Evolutionary conservation across 202 grass and related monocot species (phyloP).

Genomic region (Zoysia matrella): DNA sequence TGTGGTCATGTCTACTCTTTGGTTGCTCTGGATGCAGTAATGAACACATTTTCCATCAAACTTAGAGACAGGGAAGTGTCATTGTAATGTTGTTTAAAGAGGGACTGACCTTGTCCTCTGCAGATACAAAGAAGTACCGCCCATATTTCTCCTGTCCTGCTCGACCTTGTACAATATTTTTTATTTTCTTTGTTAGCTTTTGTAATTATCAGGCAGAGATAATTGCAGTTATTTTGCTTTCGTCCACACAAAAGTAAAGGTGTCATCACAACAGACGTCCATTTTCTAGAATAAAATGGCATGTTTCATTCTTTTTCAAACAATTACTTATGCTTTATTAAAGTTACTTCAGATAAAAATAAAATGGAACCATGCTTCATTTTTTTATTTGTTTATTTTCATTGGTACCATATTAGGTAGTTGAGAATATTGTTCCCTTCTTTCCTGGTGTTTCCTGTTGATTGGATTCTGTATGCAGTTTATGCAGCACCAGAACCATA

Average conservation of each 20-base stretch:
- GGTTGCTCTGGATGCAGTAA: not conserved
- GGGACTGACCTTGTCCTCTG: not conserved
- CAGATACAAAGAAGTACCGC: not conserved
- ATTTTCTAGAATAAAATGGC: not conserved
- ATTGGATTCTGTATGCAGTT: slow-evolving; percentile 24
- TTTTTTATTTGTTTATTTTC: not conserved
- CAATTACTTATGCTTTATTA: not conserved
- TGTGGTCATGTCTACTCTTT: not conserved
- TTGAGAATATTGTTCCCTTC: not conserved
- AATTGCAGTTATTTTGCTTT: not conserved
- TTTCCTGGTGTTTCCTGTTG: not conserved
- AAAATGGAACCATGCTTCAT: not conserved
- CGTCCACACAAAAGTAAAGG: not conserved
- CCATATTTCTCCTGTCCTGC: not conserved
- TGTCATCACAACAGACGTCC: not conserved
- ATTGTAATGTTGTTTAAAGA: not conserved
- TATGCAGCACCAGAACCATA: not conserved
- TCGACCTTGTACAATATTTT: not conserved
- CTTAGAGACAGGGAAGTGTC: not conserved
- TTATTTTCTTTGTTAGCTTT: not conserved
- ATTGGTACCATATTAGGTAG: not conserved
- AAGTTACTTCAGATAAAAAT: not conserved
- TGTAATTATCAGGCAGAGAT: not conserved
- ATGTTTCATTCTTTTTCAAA: not conserved
- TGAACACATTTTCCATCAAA: not conserved